Conservation (phyloP, 169 alveolate species). For the Plasmodium inui region DNA sequence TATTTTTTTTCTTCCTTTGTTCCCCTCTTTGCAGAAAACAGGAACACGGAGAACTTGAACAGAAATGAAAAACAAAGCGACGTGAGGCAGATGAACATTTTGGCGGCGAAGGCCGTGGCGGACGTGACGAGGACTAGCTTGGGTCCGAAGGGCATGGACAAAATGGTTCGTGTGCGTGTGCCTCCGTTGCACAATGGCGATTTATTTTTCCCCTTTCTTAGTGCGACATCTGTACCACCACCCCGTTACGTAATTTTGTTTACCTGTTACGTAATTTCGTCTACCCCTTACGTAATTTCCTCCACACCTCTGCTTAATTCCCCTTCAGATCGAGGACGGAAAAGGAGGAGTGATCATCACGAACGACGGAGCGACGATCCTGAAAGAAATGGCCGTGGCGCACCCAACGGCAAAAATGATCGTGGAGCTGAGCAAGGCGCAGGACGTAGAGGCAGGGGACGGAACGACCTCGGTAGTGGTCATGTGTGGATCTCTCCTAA, state of each 20-base stretch:
- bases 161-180: constrained; percentile 89
- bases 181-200: neutral
- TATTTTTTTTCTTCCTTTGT: constrained; percentile 23
- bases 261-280: neutral
- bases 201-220: neutral
- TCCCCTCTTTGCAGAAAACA: constrained; percentile 58
- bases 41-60: constrained; percentile 75
- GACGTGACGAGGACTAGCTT: constrained; percentile 98
- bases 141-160: constrained; percentile 99
- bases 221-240: neutral
- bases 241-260: neutral
- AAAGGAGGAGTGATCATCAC: constrained; percentile 98
- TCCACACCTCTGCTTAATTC: neutral
- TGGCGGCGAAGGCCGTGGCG: constrained; percentile 95
- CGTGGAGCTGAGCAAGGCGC: constrained; percentile 98
- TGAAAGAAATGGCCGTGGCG: constrained; percentile 95
- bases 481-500: constrained; percentile 97
- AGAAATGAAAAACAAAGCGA: constrained; percentile 86
- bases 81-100: constrained; percentile 87
- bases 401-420: constrained; percentile 99
- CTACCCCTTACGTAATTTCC: neutral
- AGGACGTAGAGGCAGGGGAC: constrained; percentile 99
- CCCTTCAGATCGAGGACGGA: constrained; percentile 91
- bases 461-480: constrained; percentile 99
- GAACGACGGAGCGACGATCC: constrained; percentile 99